Evolutionary conservation across 306 rosid species (phyloP).

Genomic region (Inga leiocalycina): DNA sequence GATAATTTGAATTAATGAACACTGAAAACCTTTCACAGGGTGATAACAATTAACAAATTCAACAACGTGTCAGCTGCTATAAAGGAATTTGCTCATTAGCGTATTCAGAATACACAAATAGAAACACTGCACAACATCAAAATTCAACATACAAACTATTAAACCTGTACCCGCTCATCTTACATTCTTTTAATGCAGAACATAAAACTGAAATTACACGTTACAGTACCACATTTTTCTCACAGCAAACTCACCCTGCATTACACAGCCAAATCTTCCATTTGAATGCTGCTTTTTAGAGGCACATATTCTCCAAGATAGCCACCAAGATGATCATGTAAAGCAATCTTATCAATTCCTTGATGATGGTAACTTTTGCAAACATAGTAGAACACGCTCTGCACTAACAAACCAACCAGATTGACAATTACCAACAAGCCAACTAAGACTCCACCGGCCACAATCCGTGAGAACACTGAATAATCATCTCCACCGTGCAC

Average conservation of each 20-base stretch:
- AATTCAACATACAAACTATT: slow-evolving; percentile 34
- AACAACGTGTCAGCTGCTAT: not conserved
- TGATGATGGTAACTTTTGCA: slow-evolving; percentile 94
- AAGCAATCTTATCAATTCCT: slow-evolving; percentile 84
- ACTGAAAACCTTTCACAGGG: not conserved
- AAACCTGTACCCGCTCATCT: slow-evolving; percentile 1
- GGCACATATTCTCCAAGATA: slow-evolving; percentile 99
- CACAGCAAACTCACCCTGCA: not conserved
- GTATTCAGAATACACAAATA: slow-evolving; percentile 18
- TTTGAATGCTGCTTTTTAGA: slow-evolving; percentile 88
- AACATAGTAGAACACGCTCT: slow-evolving; percentile 93
- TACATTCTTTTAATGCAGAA: slow-evolving; percentile 38
- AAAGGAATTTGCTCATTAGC: slow-evolving; percentile 18
- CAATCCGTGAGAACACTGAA: slow-evolving; percentile 67
- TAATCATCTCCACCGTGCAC: slow-evolving; percentile 70
- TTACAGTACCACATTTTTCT: not conserved
- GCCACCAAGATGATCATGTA: slow-evolving; percentile 93
- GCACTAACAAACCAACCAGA: slow-evolving; percentile 79
- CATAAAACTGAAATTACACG: slow-evolving; percentile 45
- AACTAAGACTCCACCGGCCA: slow-evolving; percentile 82
- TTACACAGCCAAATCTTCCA: slow-evolving; percentile 86
- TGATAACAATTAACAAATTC: slow-evolving; percentile 1
- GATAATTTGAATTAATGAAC: not conserved
- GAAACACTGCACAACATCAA: slow-evolving; percentile 11
- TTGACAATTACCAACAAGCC: slow-evolving; percentile 88